These are phyloP conservation scores for Capsicum chinense DNA, from an alignment of 257 asterid species.

Conservation along the genomic window DNA sequence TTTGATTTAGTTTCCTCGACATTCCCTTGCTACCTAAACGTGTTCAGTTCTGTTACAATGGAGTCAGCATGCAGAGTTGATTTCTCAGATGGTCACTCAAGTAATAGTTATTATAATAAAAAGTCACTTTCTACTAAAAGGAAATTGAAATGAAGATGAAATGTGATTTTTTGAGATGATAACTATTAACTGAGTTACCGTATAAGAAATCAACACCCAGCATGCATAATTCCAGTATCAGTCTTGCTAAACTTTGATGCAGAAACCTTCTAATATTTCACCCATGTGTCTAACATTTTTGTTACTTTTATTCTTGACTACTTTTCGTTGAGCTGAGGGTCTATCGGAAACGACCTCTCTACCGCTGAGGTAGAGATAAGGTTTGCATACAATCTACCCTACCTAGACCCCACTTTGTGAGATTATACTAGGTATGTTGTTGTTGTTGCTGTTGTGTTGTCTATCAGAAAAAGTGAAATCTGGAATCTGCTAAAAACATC, in stretches of 20 bases:
- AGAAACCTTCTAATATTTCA: background rate
- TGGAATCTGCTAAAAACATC: background rate
- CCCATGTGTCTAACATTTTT: too few species aligned
- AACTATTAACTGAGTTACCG: background rate
- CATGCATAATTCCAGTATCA: background rate
- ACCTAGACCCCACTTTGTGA: too few species aligned
- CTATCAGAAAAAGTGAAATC: too few species aligned
- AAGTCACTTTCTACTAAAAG: background rate
- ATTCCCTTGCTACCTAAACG: background rate
- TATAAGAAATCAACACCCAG: background rate
- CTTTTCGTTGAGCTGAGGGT: too few species aligned
- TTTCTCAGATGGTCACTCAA: background rate
- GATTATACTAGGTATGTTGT: too few species aligned
- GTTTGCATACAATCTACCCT: too few species aligned
- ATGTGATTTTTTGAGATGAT: too few species aligned
- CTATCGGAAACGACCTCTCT: too few species aligned
- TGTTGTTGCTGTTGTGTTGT: too few species aligned
- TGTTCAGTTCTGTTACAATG: background rate
- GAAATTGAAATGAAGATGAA: too few species aligned
- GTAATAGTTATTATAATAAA: background rate
- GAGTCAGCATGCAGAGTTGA: background rate
- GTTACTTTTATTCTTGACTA: too few species aligned
- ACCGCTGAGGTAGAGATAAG: too few species aligned
- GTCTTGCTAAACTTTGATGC: background rate
- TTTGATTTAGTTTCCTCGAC: background rate